Evolutionary conservation across 768 basidiomycete genomes (phyloP), one percentile per base, ranked within the genome.

Genomic region (Kwoniella shandongensis): DNA sequence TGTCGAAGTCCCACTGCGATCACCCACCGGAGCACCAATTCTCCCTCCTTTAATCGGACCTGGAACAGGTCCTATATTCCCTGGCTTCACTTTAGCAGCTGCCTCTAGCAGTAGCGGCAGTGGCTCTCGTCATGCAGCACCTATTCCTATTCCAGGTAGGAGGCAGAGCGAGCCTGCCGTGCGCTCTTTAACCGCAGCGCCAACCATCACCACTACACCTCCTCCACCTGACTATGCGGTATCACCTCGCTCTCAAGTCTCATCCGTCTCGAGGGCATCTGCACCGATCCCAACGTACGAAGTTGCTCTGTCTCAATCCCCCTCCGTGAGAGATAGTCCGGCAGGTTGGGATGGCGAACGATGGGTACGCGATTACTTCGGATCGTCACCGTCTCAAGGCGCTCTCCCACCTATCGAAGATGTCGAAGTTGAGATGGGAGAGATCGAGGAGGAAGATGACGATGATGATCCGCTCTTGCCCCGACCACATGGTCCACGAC

Each of bases 381-480:
- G 54, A 18, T 20, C 29, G 30, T 29, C 15, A 25, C 49, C n/a
- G 13, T 27, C 41, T 17, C 51, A 27, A 32, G 26, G 36, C 13
- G 18, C 39, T n/a, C n/a, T 42, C 15, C 32, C 46, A 17, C 55
- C 55, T 15, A 44, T 35, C 35, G 47, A 57, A 12, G 44, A 47
- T 23, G 30, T 17, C 30, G 12, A 18, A 30, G 32, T 41, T 22
- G 40, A 45, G 44, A 54, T 23, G 35, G 20, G 3, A 17, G 17
- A 7, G 44, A 49, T 49, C 12, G 60, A 57, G n/a, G 58, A 45
- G 17, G 58, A 48, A 8, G 55, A 59, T 15, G 63, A 69, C 40
- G 67, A 63, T 13, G 67, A 69, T 60, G 67, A 69, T 50, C 67
- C 67, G 20, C 54, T 69, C 11, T 44, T 60, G 1, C 67, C 67